Base-by-base conservation (phyloP, 768 basidiomycete genomes). In the Dendrothele bispora region DNA sequence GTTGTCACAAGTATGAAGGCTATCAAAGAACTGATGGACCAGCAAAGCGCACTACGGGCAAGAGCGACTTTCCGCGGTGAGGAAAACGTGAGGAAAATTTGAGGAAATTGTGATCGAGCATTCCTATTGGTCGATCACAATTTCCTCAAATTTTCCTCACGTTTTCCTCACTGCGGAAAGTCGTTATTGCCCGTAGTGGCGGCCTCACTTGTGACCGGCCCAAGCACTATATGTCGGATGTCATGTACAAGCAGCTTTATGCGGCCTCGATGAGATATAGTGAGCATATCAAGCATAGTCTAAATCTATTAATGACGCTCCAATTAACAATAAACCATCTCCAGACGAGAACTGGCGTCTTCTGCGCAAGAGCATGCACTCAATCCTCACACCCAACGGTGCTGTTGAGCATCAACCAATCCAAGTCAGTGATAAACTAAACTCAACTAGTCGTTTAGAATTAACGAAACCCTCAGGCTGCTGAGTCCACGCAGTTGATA, bases 11-110 rank as follows among this genome's bases (percentile, higher is more conserved):
- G 56, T 24, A 41, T 50, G 10, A 39, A 48, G 3, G 51, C 51
- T n/a, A 59, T 63, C 10, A 57, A 55, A 22, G 62, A 65, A 28
- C 43, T 67, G 6, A 49, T 67, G 55, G 65, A 67, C 15, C 59
- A 56, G 43, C 52, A 57, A 17, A 56, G 53, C 34, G 56, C 46
- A n/a, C n/a, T n/a, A n/a, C n/a, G n/a, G n/a, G n/a, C n/a, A n/a
- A n/a, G n/a, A n/a, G n/a, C n/a, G n/a, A n/a, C n/a, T n/a, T n/a
- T n/a, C n/a, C n/a, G n/a, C n/a, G n/a, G n/a, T n/a, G n/a, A n/a
- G n/a, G n/a, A n/a, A n/a, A n/a, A n/a, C n/a, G n/a, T n/a, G n/a
- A n/a, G n/a, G n/a, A n/a, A n/a, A n/a, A n/a, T n/a, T n/a, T n/a
- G n/a, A n/a, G n/a, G n/a, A n/a, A n/a, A n/a, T n/a, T n/a, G n/a